Evolutionary conservation across 441 rosid genomes (phyloP), one percentile per base, ranked within the genome.

Genomic region (Populus hybrid): DNA sequence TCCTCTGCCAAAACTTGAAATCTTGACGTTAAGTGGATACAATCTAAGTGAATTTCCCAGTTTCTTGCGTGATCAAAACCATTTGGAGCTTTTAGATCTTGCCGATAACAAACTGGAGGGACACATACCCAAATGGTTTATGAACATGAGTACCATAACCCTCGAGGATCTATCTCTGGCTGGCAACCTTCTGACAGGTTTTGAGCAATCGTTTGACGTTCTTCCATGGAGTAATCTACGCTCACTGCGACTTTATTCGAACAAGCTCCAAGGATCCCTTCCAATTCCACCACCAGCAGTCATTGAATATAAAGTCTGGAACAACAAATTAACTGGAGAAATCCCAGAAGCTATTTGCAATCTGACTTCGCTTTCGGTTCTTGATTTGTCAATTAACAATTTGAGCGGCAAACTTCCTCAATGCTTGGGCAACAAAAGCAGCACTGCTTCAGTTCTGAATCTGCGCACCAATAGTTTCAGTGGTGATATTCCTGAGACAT

Each of bases 231-330:
- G 9, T 68, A 23, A 21, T 20, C 68, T 75, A 18, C 0, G 0
- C 11, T 2, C 0, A 6, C 53, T 85, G n/a, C 29, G 63, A 12
- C 76, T 80, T 4, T 0, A 72, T 20, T 50, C 0, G 2, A 85
- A 84, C 64, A 24, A 3, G 64, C 56, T 82, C 1, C 69, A 75
- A 73, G 87, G 81, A 7, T 18, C 76, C 0, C 66, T 77, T 21
- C 89, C 77, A 11, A 20, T 67, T 75, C 86, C 87, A 12, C 77
- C 74, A 2, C 72, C 28, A 26, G 28, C 28, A 26, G 2, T 26
- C 28, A 1, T 66, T 1, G 36, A 78, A 1, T 80, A 72, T 71
- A 0, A 3, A 0, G 23, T 80, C 20, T 75, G 79, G 0, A 6
- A 38, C 59, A 84, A 84, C 36, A 21, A 0, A 9, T 31, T 85